These are phyloP conservation scores for Candida xiaguanensis DNA, from an alignment of 805 yeast species.

Conservation along the genomic window DNA sequence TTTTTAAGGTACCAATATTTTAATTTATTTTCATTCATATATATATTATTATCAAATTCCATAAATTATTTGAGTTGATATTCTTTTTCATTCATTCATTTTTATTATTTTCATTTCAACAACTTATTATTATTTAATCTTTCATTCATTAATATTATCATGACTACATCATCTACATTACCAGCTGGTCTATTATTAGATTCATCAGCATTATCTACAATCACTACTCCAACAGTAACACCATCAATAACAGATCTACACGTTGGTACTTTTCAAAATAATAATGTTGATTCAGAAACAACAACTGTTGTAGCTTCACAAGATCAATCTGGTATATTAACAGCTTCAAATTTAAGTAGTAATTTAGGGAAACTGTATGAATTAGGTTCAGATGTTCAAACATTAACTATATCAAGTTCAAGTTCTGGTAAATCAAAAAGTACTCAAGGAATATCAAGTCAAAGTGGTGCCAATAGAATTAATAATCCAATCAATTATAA, in stretches of 20 bases:
- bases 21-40: too few relatives aligned
- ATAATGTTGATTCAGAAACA: constrained; percentile 1
- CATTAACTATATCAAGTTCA: constrained; percentile 1
- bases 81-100: not conserved
- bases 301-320: not conserved
- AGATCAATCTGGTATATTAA: not conserved
- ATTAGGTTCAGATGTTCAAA: constrained; percentile 3
- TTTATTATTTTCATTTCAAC: not conserved
- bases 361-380: not conserved
- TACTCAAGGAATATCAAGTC: constrained; percentile 1
- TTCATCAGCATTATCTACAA: not conserved
- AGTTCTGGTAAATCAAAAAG: not conserved
- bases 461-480: not conserved
- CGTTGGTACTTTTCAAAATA: not conserved
- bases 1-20: too few relatives aligned
- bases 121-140: not conserved
- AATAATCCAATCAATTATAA: not conserved
- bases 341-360: not conserved
- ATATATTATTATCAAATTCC: too few relatives aligned
- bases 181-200: not conserved
- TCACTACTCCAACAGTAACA: constrained; percentile 3
- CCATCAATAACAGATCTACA: constrained; percentile 7
- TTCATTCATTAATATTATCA: not conserved
- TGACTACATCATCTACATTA: not conserved
- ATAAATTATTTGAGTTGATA: too few relatives aligned